These are phyloP conservation scores for Nitzschia putrida DNA, from an alignment of 108 stramenopile species.

Conservation along the genomic window DNA sequence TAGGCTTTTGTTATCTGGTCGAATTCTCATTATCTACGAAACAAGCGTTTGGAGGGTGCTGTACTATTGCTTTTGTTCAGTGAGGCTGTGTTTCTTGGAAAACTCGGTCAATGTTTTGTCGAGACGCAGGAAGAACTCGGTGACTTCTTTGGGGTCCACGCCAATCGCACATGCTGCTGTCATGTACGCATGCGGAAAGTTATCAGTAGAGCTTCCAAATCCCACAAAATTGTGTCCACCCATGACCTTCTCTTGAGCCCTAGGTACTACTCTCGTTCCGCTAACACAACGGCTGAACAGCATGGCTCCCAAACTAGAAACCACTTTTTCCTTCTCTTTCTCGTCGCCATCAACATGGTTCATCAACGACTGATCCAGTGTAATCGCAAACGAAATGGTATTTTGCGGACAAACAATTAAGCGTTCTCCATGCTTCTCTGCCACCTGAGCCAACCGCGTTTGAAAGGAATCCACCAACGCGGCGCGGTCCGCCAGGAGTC, in stretches of 20 bases:
- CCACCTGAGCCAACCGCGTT: constrained; percentile 54
- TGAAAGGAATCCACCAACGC: constrained; percentile 55
- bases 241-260: constrained; percentile 57
- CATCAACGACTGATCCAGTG: constrained; percentile 67
- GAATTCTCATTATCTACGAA: too few species aligned
- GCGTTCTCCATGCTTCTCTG: constrained; percentile 82
- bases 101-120: constrained; percentile 80
- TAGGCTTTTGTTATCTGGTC: too few species aligned
- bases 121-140: constrained; percentile 83
- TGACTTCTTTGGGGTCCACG: constrained; percentile 70
- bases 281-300: constrained; percentile 96
- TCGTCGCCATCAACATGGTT: constrained; percentile 33
- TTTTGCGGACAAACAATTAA: constrained; percentile 82
- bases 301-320: constrained; percentile 95
- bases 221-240: constrained; percentile 70
- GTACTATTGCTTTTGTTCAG: too few species aligned
- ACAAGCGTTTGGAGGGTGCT: too few species aligned
- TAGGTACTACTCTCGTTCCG: constrained; percentile 84
- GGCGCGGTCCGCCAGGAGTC: constrained; percentile 63
- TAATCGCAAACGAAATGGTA: constrained; percentile 95
- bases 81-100: constrained; percentile 37
- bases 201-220: constrained; percentile 77
- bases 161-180: constrained; percentile 95
- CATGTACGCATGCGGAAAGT: constrained; percentile 84
- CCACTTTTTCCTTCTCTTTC: constrained; percentile 35